Conservation (phyloP, 75 land plant genomes). For the Azolla pinnata region DNA sequence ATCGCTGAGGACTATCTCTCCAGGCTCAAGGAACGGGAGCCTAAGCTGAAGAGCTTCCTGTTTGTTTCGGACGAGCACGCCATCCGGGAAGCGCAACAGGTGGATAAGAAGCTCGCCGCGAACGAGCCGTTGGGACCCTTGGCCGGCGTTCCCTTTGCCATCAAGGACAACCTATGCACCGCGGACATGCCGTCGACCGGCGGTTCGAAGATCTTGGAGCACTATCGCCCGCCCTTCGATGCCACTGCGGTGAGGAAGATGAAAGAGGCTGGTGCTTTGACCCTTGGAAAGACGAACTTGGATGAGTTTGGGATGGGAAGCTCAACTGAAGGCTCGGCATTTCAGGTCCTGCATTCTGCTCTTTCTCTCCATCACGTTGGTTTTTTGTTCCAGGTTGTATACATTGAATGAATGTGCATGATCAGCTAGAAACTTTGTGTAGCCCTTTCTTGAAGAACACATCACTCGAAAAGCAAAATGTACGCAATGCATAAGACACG, state of each 20-base stretch:
- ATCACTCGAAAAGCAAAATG: no score
- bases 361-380: no score
- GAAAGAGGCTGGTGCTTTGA: constrained; percentile 53
- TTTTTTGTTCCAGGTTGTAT: no score
- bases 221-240: constrained; percentile 75
- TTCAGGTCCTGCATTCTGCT: no score
- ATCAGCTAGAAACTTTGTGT: no score
- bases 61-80: constrained; percentile 48
- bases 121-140: constrained; percentile 48
- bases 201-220: constrained; percentile 70
- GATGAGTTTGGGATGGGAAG: constrained; percentile 99
- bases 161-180: constrained; percentile 91
- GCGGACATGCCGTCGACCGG: constrained; percentile 79
- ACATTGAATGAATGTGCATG: no score
- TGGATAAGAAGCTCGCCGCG: constrained; percentile 38
- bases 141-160: constrained; percentile 68
- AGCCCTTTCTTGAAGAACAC: no score
- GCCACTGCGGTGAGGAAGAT: constrained; percentile 75
- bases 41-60: constrained; percentile 59
- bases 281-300: constrained; percentile 87
- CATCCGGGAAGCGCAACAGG: constrained; percentile 41
- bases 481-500: no score
- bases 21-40: constrained; percentile 56
- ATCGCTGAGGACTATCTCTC: constrained; percentile 44
- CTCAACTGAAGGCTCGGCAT: constrained; percentile 77